Conservation (phyloP, 2,329 filamentous ascomycete species). For the Botrytis galanthina region DNA sequence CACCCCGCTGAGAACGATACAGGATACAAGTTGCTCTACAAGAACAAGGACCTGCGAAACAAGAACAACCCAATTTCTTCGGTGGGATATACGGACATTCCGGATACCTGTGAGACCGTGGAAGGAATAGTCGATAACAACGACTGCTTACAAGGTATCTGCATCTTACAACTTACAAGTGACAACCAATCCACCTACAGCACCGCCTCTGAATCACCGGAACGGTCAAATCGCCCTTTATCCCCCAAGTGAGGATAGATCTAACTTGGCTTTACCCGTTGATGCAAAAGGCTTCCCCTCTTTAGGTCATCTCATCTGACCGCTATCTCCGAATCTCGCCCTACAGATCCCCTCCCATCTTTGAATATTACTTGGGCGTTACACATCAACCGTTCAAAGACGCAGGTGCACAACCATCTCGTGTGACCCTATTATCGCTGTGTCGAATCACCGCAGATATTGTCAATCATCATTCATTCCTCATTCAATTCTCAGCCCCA, state of each 20-base stretch:
- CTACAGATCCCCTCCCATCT: background rate
- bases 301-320: constrained; percentile 1
- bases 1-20: background rate
- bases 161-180: background rate
- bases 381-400: background rate
- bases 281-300: background rate
- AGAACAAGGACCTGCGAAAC: background rate
- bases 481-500: background rate
- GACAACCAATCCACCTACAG: background rate
- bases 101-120: background rate
- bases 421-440: background rate
- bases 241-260: background rate
- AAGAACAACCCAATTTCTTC: background rate
- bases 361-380: background rate
- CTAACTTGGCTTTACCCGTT: background rate
- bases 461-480: background rate
- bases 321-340: background rate
- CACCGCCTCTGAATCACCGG: background rate
- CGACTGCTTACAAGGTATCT: background rate
- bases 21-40: background rate
- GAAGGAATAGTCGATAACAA: background rate
- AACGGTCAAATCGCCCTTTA: background rate
- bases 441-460: constrained; percentile 7
- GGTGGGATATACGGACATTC: background rate
- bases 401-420: background rate